phyloP scores from a whole-genome alignment of 768 basidiomycete species.

The Chalciporus sphaerocephalus region DNA sequence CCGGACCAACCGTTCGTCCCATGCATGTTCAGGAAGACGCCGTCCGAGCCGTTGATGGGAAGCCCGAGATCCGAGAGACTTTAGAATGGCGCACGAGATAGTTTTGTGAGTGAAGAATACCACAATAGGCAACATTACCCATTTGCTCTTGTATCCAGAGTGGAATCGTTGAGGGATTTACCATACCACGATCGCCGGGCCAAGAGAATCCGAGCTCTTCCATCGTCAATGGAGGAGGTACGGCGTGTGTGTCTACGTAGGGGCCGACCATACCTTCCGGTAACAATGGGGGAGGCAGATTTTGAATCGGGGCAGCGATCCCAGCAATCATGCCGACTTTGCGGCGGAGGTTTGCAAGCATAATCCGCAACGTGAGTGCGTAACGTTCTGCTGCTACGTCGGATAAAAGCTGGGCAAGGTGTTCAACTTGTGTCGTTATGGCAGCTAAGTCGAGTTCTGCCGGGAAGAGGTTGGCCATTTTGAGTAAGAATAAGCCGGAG shows the following conservation, averaged over 20 bases:
- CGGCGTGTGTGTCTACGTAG: slow-evolving; percentile 48
- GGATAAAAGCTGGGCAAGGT: slow-evolving; percentile 83
- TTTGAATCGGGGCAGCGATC: slow-evolving; percentile 43
- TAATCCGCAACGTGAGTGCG: slow-evolving; percentile 85
- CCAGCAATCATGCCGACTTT: slow-evolving; percentile 70
- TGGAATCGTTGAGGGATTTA: slow-evolving; percentile 82
- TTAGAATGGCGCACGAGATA: slow-evolving; percentile 44
- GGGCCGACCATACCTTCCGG: slow-evolving; percentile 58
- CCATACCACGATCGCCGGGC: slow-evolving; percentile 58
- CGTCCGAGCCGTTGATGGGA: slow-evolving; percentile 88
- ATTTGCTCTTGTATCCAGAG: slow-evolving; percentile 91
- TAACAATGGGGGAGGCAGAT: slow-evolving; percentile 48
- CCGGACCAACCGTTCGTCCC: slow-evolving; percentile 71
- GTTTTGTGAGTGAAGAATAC: neutral
- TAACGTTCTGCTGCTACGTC: slow-evolving; percentile 95
- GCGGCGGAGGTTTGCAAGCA: slow-evolving; percentile 87
- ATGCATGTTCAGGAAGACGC: slow-evolving; percentile 76
- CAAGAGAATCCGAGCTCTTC: slow-evolving; percentile 81
- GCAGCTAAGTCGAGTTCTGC: slow-evolving; percentile 71
- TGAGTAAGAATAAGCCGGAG: slow-evolving; percentile 85
- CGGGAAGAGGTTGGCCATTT: slow-evolving; percentile 93
- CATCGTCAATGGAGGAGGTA: slow-evolving; percentile 69
- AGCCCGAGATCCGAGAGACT: slow-evolving; percentile 85
- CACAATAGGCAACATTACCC: slow-evolving; percentile 22
- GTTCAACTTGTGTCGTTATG: slow-evolving; percentile 82